These are phyloP conservation scores for Rhodotorula babjevae DNA, from an alignment of 768 basidiomycete genomes.

Conservation along the genomic window DNA sequence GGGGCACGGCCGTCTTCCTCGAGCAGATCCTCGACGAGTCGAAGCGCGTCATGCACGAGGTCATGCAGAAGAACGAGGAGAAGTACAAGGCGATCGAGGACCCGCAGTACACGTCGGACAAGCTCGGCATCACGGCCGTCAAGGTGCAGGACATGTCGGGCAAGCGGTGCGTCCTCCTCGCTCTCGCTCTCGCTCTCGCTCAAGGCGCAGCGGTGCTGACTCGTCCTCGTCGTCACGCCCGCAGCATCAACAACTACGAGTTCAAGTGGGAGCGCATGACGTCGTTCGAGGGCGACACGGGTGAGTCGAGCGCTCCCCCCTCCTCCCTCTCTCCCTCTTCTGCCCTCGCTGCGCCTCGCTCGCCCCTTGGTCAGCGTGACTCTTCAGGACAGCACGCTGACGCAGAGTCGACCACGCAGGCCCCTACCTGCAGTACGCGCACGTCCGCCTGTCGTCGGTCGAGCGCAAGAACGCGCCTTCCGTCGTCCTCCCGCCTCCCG, in stretches of 20 bases:
- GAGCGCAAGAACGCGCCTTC: slow-evolving; percentile 81
- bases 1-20: slow-evolving; percentile 78
- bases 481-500: slow-evolving; percentile 64
- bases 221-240: too few relatives aligned
- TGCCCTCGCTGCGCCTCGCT: too few relatives aligned
- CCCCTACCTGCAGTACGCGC: slow-evolving; percentile 93
- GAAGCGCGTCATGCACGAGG: slow-evolving; percentile 83
- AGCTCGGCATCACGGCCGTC: slow-evolving; percentile 89
- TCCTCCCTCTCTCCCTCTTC: too few relatives aligned
- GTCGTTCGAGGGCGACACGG: slow-evolving; percentile 92
- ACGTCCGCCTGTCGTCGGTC: slow-evolving; percentile 85
- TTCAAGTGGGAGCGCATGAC: slow-evolving; percentile 93
- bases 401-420: slow-evolving; percentile 36
- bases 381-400: too few relatives aligned
- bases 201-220: too few relatives aligned
- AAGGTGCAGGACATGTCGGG: slow-evolving; percentile 66
- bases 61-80: slow-evolving; percentile 89
- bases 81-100: slow-evolving; percentile 86
- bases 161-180: slow-evolving; percentile 9
- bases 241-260: slow-evolving; percentile 87
- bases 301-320: slow-evolving; percentile 43
- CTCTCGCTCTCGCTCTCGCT: neutral
- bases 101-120: slow-evolving; percentile 68
- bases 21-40: slow-evolving; percentile 80
- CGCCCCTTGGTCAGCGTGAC: too few relatives aligned